phyloP scores from a whole-genome alignment of 495 filamentous ascomycete genomes.

The Parathielavia appendiculata region DNA sequence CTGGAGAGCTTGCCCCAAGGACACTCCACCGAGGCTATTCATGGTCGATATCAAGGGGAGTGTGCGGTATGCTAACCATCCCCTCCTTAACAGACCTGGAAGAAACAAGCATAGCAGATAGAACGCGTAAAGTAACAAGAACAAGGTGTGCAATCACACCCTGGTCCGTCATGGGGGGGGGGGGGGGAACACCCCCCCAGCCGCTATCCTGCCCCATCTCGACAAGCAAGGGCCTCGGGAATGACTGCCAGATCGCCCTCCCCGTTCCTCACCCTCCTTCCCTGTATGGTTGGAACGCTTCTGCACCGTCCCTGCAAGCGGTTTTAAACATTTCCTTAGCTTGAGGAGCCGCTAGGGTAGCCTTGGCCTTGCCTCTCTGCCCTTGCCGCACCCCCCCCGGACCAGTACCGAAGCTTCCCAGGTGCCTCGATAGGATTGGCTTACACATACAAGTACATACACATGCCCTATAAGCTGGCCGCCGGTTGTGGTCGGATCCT shows the following conservation, averaged over 20 bases:
- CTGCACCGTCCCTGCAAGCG: slow-evolving; percentile 41
- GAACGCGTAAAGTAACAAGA: slow-evolving; percentile 17
- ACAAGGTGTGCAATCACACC: slow-evolving; percentile 15
- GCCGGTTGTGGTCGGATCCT: slow-evolving; percentile 39
- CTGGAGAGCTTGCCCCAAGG: neutral
- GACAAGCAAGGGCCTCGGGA: slow-evolving; percentile 27
- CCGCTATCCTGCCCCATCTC: slow-evolving; percentile 29
- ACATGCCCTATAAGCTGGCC: slow-evolving; percentile 40
- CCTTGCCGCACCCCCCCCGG: slow-evolving; percentile 38
- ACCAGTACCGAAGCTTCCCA: slow-evolving; percentile 47
- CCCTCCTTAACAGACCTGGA: neutral
- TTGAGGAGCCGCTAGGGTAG: slow-evolving; percentile 39
- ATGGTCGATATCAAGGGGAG: slow-evolving; percentile 6
- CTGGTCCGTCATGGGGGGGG: slow-evolving; percentile 16
- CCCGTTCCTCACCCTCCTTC: slow-evolving; percentile 49
- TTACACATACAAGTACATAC: slow-evolving; percentile 48
- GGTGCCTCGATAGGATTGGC: slow-evolving; percentile 38
- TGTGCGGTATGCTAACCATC: neutral
- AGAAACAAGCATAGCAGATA: slow-evolving; percentile 2
- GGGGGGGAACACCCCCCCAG: slow-evolving; percentile 13
- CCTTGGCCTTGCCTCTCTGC: slow-evolving; percentile 37
- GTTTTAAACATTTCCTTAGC: slow-evolving; percentile 38
- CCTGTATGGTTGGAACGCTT: slow-evolving; percentile 49
- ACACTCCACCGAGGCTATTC: neutral
- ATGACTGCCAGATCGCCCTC: slow-evolving; percentile 42